Percentiles rank a stretch among this genome's conserved stretches.
phyloP scores from a whole-genome alignment of 345 rosid genomes.

The Streptanthus diversifolius region DNA sequence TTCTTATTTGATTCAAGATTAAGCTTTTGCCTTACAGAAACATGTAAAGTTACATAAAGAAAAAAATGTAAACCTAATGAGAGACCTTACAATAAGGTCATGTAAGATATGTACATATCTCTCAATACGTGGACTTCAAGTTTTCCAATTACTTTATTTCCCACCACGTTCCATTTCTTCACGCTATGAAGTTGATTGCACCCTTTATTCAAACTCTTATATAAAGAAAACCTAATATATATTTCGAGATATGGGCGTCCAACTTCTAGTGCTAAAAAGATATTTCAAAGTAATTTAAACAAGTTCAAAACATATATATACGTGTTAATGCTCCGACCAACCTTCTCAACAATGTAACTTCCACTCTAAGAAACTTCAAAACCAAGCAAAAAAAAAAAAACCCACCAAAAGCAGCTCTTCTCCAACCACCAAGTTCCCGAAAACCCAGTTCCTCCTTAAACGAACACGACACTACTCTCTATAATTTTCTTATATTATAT shows the following conservation, averaged over 20 bases:
- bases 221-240: too few relatives aligned
- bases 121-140: too few relatives aligned
- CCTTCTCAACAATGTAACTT: conserved; percentile 35
- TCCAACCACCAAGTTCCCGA: conserved; percentile 40
- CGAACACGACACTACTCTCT: conserved; percentile 24
- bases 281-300: background rate
- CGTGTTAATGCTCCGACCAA: conserved; percentile 4
- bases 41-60: too few relatives aligned
- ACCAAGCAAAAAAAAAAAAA: conserved; percentile 38
- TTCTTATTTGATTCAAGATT: too few relatives aligned
- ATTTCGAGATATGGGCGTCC: background rate
- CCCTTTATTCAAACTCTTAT: too few relatives aligned
- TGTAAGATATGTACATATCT: too few relatives aligned
- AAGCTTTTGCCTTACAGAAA: too few relatives aligned
- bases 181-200: too few relatives aligned
- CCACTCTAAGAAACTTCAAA: conserved; percentile 47
- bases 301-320: background rate
- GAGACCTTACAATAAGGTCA: background rate
- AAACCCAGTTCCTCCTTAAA: conserved; percentile 46
- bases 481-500: background rate
- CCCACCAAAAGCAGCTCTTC: conserved; percentile 15
- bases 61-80: background rate
- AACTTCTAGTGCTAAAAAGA: background rate
- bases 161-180: too few relatives aligned
- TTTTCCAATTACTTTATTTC: too few relatives aligned